These are phyloP conservation scores for Backusella australiensis DNA, from an alignment of 192 early-diverging fungal species.

Conservation along the genomic window DNA sequence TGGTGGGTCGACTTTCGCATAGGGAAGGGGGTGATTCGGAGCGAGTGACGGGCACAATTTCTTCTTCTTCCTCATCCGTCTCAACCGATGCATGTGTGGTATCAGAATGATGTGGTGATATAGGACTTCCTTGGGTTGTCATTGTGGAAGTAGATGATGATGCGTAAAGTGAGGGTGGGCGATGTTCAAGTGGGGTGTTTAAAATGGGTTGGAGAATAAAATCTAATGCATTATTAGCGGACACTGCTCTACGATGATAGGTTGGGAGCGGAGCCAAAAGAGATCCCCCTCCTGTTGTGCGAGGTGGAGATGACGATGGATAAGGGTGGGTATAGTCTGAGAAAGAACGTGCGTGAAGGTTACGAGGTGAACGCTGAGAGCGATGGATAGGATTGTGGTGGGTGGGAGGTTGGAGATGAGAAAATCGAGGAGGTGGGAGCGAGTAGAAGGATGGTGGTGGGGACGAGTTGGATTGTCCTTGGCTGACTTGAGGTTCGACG, in stretches of 20 bases:
- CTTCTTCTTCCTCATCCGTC: background rate
- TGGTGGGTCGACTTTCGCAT: background rate
- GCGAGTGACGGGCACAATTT: background rate
- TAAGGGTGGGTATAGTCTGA: slow-evolving; percentile 43
- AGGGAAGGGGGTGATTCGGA: background rate
- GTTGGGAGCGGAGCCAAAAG: slow-evolving; percentile 11
- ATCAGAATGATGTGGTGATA: background rate
- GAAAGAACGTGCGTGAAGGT: slow-evolving; percentile 35
- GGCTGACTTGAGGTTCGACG: slow-evolving; percentile 14
- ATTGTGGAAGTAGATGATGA: slow-evolving; percentile 19
- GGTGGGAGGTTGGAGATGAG: background rate
- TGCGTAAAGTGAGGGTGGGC: slow-evolving; percentile 9
- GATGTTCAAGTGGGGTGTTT: background rate
- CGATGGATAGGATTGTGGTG: slow-evolving; percentile 18
- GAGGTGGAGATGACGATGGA: slow-evolving; percentile 9
- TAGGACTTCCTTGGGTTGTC: slow-evolving; percentile 17
- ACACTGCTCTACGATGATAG: slow-evolving; percentile 36
- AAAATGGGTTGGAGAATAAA: background rate
- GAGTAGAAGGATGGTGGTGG: slow-evolving; percentile 11
- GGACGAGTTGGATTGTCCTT: background rate
- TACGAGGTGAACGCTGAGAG: slow-evolving; percentile 28
- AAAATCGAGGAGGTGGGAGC: background rate
- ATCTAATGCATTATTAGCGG: slow-evolving; percentile 35
- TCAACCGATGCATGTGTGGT: background rate
- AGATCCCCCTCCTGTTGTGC: slow-evolving; percentile 10